Conservation (phyloP, 2,329 filamentous ascomycete genomes). For the Boeremia exigua region DNA sequence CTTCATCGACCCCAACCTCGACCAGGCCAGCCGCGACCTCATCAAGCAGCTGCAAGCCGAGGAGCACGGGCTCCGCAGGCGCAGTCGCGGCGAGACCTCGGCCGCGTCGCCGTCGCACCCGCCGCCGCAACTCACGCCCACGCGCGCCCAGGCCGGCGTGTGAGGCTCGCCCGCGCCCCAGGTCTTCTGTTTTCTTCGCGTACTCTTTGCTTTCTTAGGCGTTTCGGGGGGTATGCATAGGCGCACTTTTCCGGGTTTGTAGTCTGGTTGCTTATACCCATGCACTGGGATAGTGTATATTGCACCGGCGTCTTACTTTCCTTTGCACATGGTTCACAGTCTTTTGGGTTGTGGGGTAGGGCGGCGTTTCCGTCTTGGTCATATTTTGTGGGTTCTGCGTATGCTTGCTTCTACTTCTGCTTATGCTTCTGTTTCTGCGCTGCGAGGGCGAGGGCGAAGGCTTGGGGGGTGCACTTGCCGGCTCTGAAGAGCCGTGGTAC, state of each 20-base stretch:
- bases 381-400: neutral
- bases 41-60: conserved; percentile 41
- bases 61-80: conserved; percentile 38
- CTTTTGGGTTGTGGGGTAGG: neutral
- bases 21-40: conserved; percentile 33
- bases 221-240: conserved; percentile 4
- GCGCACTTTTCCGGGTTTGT: conserved; percentile 2
- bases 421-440: too few species aligned
- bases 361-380: neutral
- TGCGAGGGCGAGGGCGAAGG: too few species aligned
- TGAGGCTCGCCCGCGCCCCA: neutral
- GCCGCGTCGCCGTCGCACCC: conserved; percentile 5
- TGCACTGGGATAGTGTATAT: conserved; percentile 34
- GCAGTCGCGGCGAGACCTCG: conserved; percentile 24
- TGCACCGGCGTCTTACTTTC: conserved; percentile 18
- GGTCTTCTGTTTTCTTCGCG: neutral
- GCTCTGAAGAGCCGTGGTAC: neutral
- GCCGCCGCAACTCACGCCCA: conserved; percentile 8
- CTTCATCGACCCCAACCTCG: conserved; percentile 33
- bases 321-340: neutral
- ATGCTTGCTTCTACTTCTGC: too few species aligned
- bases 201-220: conserved; percentile 3
- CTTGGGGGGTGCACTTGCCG: neutral
- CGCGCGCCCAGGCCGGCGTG: conserved; percentile 4
- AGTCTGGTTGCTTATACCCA: conserved; percentile 31